These are phyloP conservation scores for Rhododendron simsii DNA, from an alignment of 148 eudicot species.

Conservation along the genomic window DNA sequence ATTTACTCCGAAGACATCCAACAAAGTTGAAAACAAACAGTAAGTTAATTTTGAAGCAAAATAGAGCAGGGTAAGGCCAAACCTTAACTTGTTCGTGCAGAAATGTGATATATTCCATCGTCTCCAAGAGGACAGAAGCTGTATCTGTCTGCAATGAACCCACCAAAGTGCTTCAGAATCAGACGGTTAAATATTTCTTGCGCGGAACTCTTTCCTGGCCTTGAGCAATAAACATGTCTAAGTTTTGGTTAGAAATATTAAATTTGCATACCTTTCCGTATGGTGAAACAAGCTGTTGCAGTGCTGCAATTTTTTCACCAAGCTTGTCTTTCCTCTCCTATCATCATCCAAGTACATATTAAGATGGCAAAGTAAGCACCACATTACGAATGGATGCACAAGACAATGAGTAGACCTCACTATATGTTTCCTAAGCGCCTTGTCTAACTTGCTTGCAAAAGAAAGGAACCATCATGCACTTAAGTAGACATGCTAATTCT, in stretches of 20 bases:
- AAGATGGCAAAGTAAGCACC: background rate
- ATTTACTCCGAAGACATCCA: background rate
- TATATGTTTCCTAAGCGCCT: background rate
- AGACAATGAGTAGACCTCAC: background rate
- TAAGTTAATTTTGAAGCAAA: background rate
- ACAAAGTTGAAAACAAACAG: background rate
- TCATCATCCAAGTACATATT: slow-evolving; percentile 14
- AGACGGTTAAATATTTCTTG: background rate
- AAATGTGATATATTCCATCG: slow-evolving; percentile 75
- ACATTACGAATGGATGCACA: background rate
- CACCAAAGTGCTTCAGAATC: slow-evolving; percentile 12
- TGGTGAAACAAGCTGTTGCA: slow-evolving; percentile 90
- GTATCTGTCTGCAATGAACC: slow-evolving; percentile 78
- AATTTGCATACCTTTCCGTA: slow-evolving; percentile 65
- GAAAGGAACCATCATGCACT: background rate
- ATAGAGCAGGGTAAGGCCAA: background rate
- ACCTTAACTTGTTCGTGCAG: slow-evolving; percentile 97
- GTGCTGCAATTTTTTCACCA: slow-evolving; percentile 67
- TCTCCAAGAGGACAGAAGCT: slow-evolving; percentile 83
- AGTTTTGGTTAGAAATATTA: background rate
- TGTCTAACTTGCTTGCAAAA: background rate
- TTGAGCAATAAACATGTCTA: background rate
- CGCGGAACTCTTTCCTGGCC: background rate
- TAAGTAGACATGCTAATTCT: background rate
- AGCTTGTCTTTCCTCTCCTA: slow-evolving; percentile 85